Evolutionary conservation across 108 stramenopile genomes (phyloP).

Genomic region (Nannochloropsis salina): DNA sequence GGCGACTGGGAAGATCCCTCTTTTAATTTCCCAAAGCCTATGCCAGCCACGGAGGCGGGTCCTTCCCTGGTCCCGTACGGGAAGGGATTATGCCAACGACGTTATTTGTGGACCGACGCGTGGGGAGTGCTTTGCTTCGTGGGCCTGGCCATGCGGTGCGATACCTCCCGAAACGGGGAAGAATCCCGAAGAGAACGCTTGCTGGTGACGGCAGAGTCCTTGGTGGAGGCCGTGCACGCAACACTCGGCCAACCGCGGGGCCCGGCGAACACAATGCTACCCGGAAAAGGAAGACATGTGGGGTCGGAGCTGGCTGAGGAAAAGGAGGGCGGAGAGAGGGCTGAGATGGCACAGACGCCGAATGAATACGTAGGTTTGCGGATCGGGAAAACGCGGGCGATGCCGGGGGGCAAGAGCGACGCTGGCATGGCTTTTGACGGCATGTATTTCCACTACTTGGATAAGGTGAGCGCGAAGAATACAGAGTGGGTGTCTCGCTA

Average conservation of each 20-base stretch:
- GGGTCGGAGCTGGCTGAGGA: neutral
- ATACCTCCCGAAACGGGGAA: neutral
- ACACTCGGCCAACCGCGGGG: neutral
- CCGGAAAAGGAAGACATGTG: too few relatives aligned
- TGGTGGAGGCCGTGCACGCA: neutral
- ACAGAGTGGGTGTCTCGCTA: neutral
- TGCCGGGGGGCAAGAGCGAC: neutral
- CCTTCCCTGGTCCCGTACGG: neutral
- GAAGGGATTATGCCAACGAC: conserved; percentile 19
- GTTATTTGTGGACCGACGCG: conserved; percentile 16
- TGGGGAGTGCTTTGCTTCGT: neutral
- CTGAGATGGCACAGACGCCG: neutral
- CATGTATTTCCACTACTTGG: conserved; percentile 15
- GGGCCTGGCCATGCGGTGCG: conserved; percentile 1
- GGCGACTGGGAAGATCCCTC: neutral
- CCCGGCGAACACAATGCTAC: neutral
- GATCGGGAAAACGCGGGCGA: conserved; percentile 8
- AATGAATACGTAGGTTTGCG: neutral
- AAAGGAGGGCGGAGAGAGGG: neutral
- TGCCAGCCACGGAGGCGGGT: neutral
- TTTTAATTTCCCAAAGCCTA: neutral
- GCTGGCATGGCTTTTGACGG: neutral
- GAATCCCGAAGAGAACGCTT: neutral
- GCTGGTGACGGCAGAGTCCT: neutral
- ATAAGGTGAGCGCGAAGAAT: neutral